Evolutionary conservation across 768 basidiomycete species (phyloP).

Genomic region (Sutorius australiensis): DNA sequence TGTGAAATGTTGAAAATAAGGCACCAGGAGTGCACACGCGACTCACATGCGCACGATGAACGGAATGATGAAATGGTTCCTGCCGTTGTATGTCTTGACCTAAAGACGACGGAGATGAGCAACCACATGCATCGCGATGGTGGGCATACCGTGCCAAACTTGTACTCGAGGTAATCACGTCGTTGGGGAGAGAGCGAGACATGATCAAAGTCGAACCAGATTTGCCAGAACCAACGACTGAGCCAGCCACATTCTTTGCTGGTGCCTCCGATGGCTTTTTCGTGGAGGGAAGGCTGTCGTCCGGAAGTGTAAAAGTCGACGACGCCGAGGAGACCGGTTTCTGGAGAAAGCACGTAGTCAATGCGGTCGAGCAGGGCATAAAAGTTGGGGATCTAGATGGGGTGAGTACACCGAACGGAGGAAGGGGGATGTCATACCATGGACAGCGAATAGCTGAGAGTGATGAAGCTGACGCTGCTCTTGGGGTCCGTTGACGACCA

Average conservation of each 20-base stretch:
- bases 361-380: slow-evolving; percentile 66
- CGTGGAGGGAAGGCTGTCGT: slow-evolving; percentile 51
- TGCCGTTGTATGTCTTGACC: slow-evolving; percentile 67
- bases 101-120: slow-evolving; percentile 11
- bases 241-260: slow-evolving; percentile 62
- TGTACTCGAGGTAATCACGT: slow-evolving; percentile 73
- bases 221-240: slow-evolving; percentile 76
- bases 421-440: slow-evolving; percentile 36
- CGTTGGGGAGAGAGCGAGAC: slow-evolving; percentile 54
- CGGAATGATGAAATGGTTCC: slow-evolving; percentile 67
- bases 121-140: background rate
- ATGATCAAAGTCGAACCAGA: slow-evolving; percentile 60
- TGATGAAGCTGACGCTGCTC: slow-evolving; percentile 53
- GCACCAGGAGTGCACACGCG: background rate
- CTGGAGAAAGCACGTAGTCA: slow-evolving; percentile 58
- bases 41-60: slow-evolving; percentile 60
- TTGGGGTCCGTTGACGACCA: slow-evolving; percentile 48
- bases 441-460: slow-evolving; percentile 55
- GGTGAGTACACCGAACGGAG: background rate
- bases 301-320: slow-evolving; percentile 70
- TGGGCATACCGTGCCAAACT: slow-evolving; percentile 61
- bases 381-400: slow-evolving; percentile 52
- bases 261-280: slow-evolving; percentile 59
- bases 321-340: slow-evolving; percentile 59
- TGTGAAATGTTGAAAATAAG: slow-evolving; percentile 17